Evolutionary conservation across 768 basidiomycete species (phyloP).

Genomic region (Trametes cubensis): DNA sequence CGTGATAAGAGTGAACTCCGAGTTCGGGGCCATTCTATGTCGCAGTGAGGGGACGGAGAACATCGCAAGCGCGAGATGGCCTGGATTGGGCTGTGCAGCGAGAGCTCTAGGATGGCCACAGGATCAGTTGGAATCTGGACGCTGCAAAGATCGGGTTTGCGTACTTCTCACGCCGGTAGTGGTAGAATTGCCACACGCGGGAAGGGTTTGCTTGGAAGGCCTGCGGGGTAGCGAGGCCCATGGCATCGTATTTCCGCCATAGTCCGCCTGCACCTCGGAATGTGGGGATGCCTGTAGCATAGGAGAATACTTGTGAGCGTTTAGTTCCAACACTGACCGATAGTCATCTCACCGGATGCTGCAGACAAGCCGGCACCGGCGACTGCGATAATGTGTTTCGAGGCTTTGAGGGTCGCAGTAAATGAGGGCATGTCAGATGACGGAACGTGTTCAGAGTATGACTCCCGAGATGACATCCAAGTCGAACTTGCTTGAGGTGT

Average conservation of each 20-base stretch:
- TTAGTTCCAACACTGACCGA: too few species aligned
- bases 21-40: conserved; percentile 42
- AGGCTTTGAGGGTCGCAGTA: conserved; percentile 24
- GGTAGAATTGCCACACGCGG: conserved; percentile 67
- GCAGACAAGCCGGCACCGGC: conserved; percentile 68
- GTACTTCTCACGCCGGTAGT: conserved; percentile 57
- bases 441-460: background rate
- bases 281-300: conserved; percentile 42
- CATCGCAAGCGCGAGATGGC: conserved; percentile 53
- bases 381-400: conserved; percentile 45
- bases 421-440: conserved; percentile 29
- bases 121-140: background rate
- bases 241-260: conserved; percentile 55
- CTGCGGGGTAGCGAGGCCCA: conserved; percentile 54
- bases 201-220: conserved; percentile 52
- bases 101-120: conserved; percentile 42
- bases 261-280: conserved; percentile 55
- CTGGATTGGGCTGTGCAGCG: conserved; percentile 53
- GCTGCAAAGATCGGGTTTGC: background rate
- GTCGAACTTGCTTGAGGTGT: background rate
- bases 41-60: conserved; percentile 46
- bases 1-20: conserved; percentile 54
- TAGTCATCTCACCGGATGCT: conserved; percentile 49
- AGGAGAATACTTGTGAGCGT: background rate
- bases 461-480: conserved; percentile 3